A percentile compares a stretch with the other conserved stretches of the same genome.
These are phyloP conservation scores for Crithidia fasciculata DNA, from an alignment of 208 protist species.

Conservation along the genomic window DNA sequence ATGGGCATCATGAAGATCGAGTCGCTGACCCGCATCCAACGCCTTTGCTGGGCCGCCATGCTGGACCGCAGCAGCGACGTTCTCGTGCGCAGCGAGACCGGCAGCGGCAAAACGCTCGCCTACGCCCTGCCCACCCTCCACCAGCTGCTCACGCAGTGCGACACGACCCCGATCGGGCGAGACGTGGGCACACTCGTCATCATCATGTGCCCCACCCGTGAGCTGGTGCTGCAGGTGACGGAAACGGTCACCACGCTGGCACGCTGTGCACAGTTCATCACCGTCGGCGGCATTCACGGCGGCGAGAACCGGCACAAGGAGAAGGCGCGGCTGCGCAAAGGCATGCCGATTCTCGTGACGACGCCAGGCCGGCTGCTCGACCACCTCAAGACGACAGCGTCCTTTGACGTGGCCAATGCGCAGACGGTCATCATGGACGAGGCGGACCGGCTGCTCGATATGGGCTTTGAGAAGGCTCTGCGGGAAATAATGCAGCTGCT, in stretches of 20 bases:
- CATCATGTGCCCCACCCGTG: slow-evolving; percentile 86
- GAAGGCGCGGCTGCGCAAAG: slow-evolving; percentile 86
- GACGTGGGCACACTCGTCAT: slow-evolving; percentile 79
- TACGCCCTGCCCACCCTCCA: slow-evolving; percentile 95
- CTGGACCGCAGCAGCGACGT: slow-evolving; percentile 78
- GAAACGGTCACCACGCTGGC: slow-evolving; percentile 66
- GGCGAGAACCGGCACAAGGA: slow-evolving; percentile 89
- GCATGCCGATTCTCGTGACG: slow-evolving; percentile 79
- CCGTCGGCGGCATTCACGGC: slow-evolving; percentile 80
- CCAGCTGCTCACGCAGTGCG: slow-evolving; percentile 80
- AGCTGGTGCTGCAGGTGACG: slow-evolving; percentile 89
- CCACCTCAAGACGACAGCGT: slow-evolving; percentile 79
- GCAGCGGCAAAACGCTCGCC: slow-evolving; percentile 94
- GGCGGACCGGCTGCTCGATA: slow-evolving; percentile 98
- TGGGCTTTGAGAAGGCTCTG: slow-evolving; percentile 98
- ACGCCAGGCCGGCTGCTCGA: slow-evolving; percentile 91
- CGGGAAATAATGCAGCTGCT: slow-evolving; percentile 96
- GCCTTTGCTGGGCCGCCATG: slow-evolving; percentile 91
- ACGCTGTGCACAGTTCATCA: slow-evolving; percentile 87
- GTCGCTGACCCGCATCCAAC: slow-evolving; percentile 93
- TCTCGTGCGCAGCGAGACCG: slow-evolving; percentile 89
- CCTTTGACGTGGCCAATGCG: slow-evolving; percentile 62
- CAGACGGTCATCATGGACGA: slow-evolving; percentile 97
- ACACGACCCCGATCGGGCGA: slow-evolving; percentile 66
- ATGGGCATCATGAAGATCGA: slow-evolving; percentile 68